A percentile compares a stretch with the other conserved stretches of the same genome.
These are phyloP conservation scores for Neonectria hederae DNA, from an alignment of 2,329 filamentous ascomycete genomes.

Conservation along the genomic window DNA sequence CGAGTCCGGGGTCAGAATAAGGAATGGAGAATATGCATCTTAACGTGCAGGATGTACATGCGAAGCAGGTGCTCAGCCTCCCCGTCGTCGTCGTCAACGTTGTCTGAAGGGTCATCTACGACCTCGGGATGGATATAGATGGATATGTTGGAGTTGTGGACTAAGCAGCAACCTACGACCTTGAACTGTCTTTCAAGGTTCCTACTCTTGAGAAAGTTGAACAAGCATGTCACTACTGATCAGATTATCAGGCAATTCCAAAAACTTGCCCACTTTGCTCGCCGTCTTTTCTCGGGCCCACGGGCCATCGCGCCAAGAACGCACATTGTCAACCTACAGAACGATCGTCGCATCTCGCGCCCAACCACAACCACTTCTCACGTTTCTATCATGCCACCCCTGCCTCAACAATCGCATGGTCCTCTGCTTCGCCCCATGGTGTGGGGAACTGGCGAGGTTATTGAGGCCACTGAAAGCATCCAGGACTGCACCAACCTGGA, in stretches of 20 bases:
- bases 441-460: background rate
- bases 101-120: too few relatives aligned
- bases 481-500: too few relatives aligned
- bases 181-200: background rate
- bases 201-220: too few relatives aligned
- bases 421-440: background rate
- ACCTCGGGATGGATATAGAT: too few relatives aligned
- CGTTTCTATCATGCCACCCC: background rate
- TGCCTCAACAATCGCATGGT: background rate
- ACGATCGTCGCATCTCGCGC: conserved; percentile 11
- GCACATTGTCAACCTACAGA: conserved; percentile 2
- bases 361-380: background rate
- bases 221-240: too few relatives aligned
- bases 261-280: background rate
- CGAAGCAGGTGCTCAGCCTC: background rate
- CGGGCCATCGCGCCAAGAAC: conserved; percentile 3
- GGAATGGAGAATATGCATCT: too few relatives aligned
- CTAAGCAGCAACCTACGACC: too few relatives aligned
- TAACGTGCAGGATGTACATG: background rate
- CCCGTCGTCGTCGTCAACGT: background rate
- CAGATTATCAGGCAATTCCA: too few relatives aligned
- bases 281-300: background rate
- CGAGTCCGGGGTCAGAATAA: background rate
- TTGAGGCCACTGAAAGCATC: too few relatives aligned
- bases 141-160: too few relatives aligned